These are phyloP conservation scores for Dimocarpus longan DNA, from an alignment of 345 rosid species.

Conservation along the genomic window DNA sequence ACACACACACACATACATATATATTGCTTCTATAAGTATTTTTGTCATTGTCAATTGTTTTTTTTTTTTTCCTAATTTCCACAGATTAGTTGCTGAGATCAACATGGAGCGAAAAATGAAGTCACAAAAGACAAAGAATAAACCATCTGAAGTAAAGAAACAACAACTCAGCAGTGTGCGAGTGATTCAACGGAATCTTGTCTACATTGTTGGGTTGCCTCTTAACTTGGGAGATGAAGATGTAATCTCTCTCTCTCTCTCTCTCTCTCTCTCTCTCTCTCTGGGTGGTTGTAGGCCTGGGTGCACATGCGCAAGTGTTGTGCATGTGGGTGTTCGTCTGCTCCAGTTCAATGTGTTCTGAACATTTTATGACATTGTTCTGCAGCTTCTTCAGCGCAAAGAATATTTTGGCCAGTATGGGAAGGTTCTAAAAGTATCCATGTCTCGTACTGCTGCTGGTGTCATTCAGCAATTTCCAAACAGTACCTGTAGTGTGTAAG, in stretches of 20 bases:
- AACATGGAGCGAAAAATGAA: conserved; percentile 64
- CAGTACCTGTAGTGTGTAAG: conserved; percentile 94
- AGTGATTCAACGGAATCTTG: conserved; percentile 84
- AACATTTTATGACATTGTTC: not conserved
- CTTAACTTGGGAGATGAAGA: conserved; percentile 89
- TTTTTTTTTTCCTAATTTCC: conserved; percentile 9
- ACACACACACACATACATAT: not conserved
- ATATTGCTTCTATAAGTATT: not conserved
- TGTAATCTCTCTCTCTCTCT: conserved; percentile 37
- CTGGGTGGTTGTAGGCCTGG: not conserved
- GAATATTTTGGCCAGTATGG: conserved; percentile 95
- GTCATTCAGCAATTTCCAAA: conserved; percentile 83
- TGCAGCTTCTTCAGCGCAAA: conserved; percentile 74
- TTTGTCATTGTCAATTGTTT: not conserved
- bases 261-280: not conserved
- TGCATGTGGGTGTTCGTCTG: not conserved
- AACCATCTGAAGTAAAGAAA: conserved; percentile 72
- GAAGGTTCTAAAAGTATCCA: conserved; percentile 85
- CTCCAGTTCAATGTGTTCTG: not conserved
- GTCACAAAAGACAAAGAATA: conserved; percentile 65
- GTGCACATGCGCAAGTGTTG: not conserved
- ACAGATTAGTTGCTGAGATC: conserved; percentile 71
- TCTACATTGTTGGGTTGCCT: conserved; percentile 90
- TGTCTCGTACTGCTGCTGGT: conserved; percentile 93
- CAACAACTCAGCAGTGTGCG: conserved; percentile 83